Percentiles rank a stretch among this genome's conserved stretches.
Evolutionary conservation across 2,329 filamentous ascomycete species (phyloP).

Genomic region (Botrytis paeoniae): DNA sequence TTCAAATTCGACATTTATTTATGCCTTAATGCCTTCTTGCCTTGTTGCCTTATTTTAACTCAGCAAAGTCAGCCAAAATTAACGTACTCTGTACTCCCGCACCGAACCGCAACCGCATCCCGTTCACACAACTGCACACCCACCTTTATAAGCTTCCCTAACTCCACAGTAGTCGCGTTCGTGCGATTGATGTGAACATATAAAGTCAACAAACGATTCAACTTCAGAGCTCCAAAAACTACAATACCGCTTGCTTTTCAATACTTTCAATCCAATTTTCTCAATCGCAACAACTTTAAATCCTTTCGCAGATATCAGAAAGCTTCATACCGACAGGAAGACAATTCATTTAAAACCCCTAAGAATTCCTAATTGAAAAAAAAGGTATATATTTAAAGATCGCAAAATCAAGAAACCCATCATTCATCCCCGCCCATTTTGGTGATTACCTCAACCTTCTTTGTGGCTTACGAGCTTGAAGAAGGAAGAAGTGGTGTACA

Average conservation of each 20-base stretch:
- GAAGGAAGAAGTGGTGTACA: conserved; percentile 23
- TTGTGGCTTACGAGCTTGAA: conserved; percentile 16
- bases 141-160: neutral
- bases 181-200: neutral
- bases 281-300: neutral
- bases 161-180: conserved; percentile 2
- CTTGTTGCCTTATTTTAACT: neutral
- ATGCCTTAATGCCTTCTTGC: neutral
- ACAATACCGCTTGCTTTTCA: neutral
- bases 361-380: neutral
- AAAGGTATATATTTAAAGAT: conserved; percentile 8
- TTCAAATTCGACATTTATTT: too few relatives aligned
- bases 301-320: neutral
- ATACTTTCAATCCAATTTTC: neutral
- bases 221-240: neutral
- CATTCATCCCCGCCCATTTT: neutral
- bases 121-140: neutral
- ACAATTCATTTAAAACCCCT: neutral
- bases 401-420: neutral
- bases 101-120: neutral
- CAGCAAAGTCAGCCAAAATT: too few relatives aligned
- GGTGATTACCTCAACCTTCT: neutral
- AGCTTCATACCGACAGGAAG: neutral
- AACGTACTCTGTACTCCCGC: neutral
- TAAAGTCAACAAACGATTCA: conserved; percentile 2